Conservation (phyloP, 2,329 filamentous ascomycete species). For the Lecanicillium sp. region DNA sequence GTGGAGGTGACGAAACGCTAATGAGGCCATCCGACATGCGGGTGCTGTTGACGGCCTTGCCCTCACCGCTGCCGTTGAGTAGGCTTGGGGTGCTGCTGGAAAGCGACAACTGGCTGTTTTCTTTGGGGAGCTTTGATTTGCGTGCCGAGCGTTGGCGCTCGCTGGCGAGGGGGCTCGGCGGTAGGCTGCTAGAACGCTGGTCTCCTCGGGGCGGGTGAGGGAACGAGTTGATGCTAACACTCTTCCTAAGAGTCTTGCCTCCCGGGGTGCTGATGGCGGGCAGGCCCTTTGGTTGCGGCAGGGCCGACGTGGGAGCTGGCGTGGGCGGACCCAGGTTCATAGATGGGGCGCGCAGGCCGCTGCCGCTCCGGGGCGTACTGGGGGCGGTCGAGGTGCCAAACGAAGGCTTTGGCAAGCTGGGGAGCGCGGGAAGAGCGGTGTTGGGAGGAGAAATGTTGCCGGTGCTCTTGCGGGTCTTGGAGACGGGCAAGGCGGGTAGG, state of each 20-base stretch:
- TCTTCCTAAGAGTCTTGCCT: constrained; percentile 71
- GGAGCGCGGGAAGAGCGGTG: constrained; percentile 7
- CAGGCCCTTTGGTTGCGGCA: constrained; percentile 48
- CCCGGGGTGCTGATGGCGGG: constrained; percentile 45
- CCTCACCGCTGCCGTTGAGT: constrained; percentile 71
- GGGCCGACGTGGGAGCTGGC: constrained; percentile 42
- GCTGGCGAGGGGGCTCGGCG: constrained; percentile 50
- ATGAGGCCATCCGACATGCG: constrained; percentile 68
- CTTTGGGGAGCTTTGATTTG: constrained; percentile 50
- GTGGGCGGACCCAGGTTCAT: constrained; percentile 43
- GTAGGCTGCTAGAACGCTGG: constrained; percentile 51
- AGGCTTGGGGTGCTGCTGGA: constrained; percentile 57
- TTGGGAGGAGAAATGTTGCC: constrained; percentile 33
- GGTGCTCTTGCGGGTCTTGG: constrained; percentile 64
- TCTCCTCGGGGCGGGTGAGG: constrained; percentile 76
- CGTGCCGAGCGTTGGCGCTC: constrained; percentile 40
- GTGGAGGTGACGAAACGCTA: constrained; percentile 72
- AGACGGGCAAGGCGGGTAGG: constrained; percentile 65
- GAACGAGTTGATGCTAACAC: constrained; percentile 89
- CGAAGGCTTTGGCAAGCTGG: neutral
- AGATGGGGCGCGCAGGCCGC: constrained; percentile 53
- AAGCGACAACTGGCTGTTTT: constrained; percentile 38
- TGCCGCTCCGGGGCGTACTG: constrained; percentile 48
- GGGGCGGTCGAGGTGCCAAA: constrained; percentile 29
- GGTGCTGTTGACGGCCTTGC: constrained; percentile 60